Evolutionary conservation across 352 stramenopile genomes (phyloP).

Genomic region (Stramenopiles sp.): DNA sequence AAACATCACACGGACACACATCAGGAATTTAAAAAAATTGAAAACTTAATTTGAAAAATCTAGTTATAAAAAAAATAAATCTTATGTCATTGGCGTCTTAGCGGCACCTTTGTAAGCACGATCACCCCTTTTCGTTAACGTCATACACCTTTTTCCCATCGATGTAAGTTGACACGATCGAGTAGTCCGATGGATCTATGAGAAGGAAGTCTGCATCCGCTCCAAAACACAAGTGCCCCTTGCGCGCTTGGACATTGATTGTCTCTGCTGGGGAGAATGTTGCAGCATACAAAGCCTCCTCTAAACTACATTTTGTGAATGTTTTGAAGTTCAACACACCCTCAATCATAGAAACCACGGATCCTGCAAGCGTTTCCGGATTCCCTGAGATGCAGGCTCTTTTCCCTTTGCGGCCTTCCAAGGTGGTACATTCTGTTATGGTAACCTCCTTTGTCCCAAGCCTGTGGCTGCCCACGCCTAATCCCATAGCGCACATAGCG

Average conservation of each 20-base stretch:
- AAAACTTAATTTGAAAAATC: no score
- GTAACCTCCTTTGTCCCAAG: conserved; percentile 28
- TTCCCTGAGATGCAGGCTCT: not conserved
- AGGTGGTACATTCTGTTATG: not conserved
- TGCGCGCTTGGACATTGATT: conserved; percentile 35
- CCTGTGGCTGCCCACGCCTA: conserved; percentile 41
- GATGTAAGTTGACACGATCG: conserved; percentile 49
- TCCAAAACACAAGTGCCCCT: conserved; percentile 47
- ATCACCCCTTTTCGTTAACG: no score
- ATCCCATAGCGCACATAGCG: conserved; percentile 52
- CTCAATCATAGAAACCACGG: conserved; percentile 49
- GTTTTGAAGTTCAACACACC: conserved; percentile 48
- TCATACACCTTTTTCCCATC: conserved; percentile 37
- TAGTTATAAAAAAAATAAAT: no score
- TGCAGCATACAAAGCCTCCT: conserved; percentile 45
- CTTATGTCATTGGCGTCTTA: no score
- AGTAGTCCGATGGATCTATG: conserved; percentile 37
- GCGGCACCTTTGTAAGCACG: no score
- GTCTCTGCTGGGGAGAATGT: conserved; percentile 46
- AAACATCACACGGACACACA: no score
- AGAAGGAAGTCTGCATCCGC: conserved; percentile 55
- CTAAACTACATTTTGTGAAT: conserved; percentile 52
- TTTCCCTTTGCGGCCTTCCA: not conserved
- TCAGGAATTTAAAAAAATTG: no score
- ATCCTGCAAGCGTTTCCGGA: conserved; percentile 51